Percentiles rank a stretch among this genome's conserved stretches.
Evolutionary conservation across 345 rosid genomes (phyloP).

Genomic region (Melaleuca alternifolia): DNA sequence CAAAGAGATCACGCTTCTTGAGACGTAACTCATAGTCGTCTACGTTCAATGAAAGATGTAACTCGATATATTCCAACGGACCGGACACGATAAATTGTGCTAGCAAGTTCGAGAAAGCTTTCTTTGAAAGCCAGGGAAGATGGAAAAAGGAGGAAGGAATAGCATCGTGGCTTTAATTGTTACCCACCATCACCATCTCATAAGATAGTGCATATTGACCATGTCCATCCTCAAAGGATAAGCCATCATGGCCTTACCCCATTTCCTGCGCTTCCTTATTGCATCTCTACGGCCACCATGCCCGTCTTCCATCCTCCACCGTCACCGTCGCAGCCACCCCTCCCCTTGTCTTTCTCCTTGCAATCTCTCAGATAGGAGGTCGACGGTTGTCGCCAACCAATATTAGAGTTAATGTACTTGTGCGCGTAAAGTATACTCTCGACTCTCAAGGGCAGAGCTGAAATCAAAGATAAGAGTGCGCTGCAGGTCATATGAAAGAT

Average conservation of each 20-base stretch:
- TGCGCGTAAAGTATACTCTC: not conserved
- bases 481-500: not conserved
- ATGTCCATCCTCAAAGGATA: not conserved
- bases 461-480: not conserved
- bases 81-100: not conserved
- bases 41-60: not conserved
- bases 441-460: not conserved
- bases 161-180: not conserved
- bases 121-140: not conserved
- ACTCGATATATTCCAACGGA: not conserved
- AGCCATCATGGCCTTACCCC: not conserved
- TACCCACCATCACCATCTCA: not conserved
- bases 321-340: not conserved
- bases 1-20: not conserved
- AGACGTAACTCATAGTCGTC: not conserved
- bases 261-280: not conserved
- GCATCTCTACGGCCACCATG: not conserved
- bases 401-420: not conserved
- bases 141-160: not conserved
- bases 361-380: not conserved
- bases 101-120: not conserved
- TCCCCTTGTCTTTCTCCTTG: not conserved
- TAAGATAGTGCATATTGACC: not conserved
- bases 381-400: not conserved
- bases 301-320: not conserved